Percentiles rank a stretch among this genome's conserved stretches.
Conservation (phyloP, 1,284 basidiomycete genomes). For the Fomitopsis schrenkii region DNA sequence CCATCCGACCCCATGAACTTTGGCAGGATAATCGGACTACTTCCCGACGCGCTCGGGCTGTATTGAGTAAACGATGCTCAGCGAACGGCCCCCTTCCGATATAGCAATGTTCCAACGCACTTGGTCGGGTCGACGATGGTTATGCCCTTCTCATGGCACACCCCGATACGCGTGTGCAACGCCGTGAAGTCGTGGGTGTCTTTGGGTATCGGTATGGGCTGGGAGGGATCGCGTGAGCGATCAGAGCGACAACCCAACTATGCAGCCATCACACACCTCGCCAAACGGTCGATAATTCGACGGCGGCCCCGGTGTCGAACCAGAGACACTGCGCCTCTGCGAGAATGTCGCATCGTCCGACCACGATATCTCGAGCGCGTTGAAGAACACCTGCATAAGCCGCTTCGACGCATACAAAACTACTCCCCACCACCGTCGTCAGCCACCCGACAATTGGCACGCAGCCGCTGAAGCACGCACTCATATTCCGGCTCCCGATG, state of each 20-base stretch:
- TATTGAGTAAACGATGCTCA: background rate
- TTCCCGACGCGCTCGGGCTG: slow-evolving; percentile 34
- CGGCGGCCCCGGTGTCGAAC: slow-evolving; percentile 24
- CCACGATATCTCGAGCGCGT: slow-evolving; percentile 38
- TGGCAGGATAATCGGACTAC: slow-evolving; percentile 50
- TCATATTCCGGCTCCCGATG: slow-evolving; percentile 46
- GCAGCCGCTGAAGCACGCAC: slow-evolving; percentile 30
- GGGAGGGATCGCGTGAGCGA: background rate
- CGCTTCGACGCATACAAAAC: slow-evolving; percentile 68
- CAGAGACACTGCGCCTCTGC: slow-evolving; percentile 28
- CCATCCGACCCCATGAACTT: slow-evolving; percentile 46
- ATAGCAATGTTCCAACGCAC: slow-evolving; percentile 35
- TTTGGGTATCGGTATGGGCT: slow-evolving; percentile 67
- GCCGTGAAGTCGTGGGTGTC: slow-evolving; percentile 58
- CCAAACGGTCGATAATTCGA: slow-evolving; percentile 53
- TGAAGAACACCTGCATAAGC: slow-evolving; percentile 51
- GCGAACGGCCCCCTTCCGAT: background rate
- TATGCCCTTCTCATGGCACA: slow-evolving; percentile 61
- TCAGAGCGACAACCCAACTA: background rate
- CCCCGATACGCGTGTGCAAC: slow-evolving; percentile 56
- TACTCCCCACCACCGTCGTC: slow-evolving; percentile 23
- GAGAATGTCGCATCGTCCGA: slow-evolving; percentile 26
- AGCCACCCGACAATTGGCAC: background rate
- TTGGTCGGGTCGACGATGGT: slow-evolving; percentile 61
- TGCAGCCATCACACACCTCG: slow-evolving; percentile 37